These are phyloP conservation scores for Trichoderma sp. DNA, from an alignment of 2,329 filamentous ascomycete genomes.

Conservation along the genomic window DNA sequence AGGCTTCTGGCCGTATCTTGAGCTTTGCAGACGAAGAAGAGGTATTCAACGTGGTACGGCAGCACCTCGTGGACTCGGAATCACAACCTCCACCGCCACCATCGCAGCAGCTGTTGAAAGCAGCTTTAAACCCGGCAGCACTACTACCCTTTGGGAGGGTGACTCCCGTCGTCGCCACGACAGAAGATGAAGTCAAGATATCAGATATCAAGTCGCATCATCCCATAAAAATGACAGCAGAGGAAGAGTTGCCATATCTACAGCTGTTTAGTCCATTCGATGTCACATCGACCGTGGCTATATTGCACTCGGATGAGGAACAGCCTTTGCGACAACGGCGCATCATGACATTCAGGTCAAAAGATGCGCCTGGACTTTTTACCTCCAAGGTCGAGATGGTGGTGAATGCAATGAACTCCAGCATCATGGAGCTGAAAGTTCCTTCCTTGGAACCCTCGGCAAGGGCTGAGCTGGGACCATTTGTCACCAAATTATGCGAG, in stretches of 20 bases:
- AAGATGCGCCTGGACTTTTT: slow-evolving; percentile 56
- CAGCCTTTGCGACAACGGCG: slow-evolving; percentile 56
- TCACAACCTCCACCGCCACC: slow-evolving; percentile 35
- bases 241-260: slow-evolving; percentile 70
- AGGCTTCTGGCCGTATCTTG: slow-evolving; percentile 45
- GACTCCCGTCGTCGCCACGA: slow-evolving; percentile 34
- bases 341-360: slow-evolving; percentile 54
- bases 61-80: slow-evolving; percentile 46
- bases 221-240: slow-evolving; percentile 63
- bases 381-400: slow-evolving; percentile 60
- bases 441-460: slow-evolving; percentile 61
- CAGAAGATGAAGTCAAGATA: slow-evolving; percentile 40
- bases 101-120: slow-evolving; percentile 51
- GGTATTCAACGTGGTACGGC: slow-evolving; percentile 47
- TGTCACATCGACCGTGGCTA: slow-evolving; percentile 59
- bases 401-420: slow-evolving; percentile 57
- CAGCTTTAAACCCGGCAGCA: slow-evolving; percentile 54
- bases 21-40: slow-evolving; percentile 43
- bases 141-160: slow-evolving; percentile 56
- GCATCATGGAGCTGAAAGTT: slow-evolving; percentile 58
- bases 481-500: slow-evolving; percentile 50
- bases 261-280: slow-evolving; percentile 71
- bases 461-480: slow-evolving; percentile 59
- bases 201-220: slow-evolving; percentile 63
- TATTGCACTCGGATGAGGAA: slow-evolving; percentile 45